These are phyloP conservation scores for Sclerotinia nivalis DNA, from an alignment of 2,329 filamentous ascomycete species.

Conservation along the genomic window DNA sequence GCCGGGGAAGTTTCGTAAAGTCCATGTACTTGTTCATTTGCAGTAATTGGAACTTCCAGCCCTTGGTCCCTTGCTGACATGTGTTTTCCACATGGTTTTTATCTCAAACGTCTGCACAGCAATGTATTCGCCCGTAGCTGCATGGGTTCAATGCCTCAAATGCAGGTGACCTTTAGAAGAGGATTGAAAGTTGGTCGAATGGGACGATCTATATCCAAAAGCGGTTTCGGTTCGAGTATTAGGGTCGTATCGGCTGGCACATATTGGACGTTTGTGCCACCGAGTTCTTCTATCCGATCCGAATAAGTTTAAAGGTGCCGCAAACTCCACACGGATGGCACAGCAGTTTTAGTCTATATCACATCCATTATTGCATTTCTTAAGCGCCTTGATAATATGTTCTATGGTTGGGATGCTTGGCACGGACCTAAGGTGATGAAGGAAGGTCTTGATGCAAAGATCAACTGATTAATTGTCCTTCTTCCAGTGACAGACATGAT, in stretches of 20 bases:
- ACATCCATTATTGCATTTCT: constrained; percentile 13
- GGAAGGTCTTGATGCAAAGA: not conserved
- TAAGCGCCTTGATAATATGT: constrained; percentile 18
- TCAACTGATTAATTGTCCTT: constrained; percentile 21
- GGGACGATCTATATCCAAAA: not conserved
- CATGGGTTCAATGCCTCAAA: constrained; percentile 5
- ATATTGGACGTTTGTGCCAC: constrained; percentile 3
- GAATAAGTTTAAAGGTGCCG: constrained; percentile 1
- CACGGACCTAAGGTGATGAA: constrained; percentile 15
- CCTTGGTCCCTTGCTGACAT: constrained; percentile 16
- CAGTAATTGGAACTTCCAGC: constrained; percentile 4
- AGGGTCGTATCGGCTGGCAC: constrained; percentile 14
- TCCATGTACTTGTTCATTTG: not conserved
- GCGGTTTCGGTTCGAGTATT: not conserved
- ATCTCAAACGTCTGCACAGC: constrained; percentile 12
- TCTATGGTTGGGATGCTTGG: constrained; percentile 6
- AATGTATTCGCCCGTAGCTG: constrained; percentile 2
- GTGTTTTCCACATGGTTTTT: constrained; percentile 18
- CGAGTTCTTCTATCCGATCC: constrained; percentile 13
- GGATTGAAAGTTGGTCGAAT: not conserved
- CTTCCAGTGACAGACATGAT: not conserved
- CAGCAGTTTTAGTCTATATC: constrained; percentile 17
- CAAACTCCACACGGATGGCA: constrained; percentile 12
- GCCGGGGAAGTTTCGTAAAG: constrained; percentile 1
- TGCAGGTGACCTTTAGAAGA: constrained; percentile 11